Evolutionary conservation across 1,284 basidiomycete genomes (phyloP).

Genomic region (Butyriboletus appendiculatus): DNA sequence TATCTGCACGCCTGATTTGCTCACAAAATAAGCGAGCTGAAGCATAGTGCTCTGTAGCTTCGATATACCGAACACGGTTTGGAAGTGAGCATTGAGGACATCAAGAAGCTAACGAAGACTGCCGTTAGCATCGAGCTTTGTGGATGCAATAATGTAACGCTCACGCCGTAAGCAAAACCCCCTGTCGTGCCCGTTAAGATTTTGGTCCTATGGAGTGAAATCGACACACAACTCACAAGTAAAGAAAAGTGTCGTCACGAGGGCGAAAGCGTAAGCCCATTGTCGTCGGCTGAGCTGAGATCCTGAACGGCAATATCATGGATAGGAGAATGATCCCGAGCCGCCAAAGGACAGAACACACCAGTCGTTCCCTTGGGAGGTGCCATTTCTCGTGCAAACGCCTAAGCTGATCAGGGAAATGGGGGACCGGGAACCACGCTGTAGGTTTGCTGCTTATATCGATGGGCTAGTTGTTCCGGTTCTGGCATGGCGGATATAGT

Average conservation of each 20-base stretch:
- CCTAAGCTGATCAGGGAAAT: neutral
- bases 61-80: slow-evolving; percentile 67
- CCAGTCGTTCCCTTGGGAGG: slow-evolving; percentile 40
- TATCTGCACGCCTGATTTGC: slow-evolving; percentile 12
- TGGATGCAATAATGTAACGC: slow-evolving; percentile 14
- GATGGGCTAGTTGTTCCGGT: neutral
- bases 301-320: slow-evolving; percentile 33
- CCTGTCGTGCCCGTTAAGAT: slow-evolving; percentile 32
- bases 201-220: neutral
- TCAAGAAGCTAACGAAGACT: slow-evolving; percentile 63
- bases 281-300: slow-evolving; percentile 46
- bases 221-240: slow-evolving; percentile 54
- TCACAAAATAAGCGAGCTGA: slow-evolving; percentile 82
- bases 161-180: slow-evolving; percentile 76
- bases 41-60: slow-evolving; percentile 82
- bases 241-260: slow-evolving; percentile 82
- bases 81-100: slow-evolving; percentile 84
- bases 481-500: slow-evolving; percentile 7
- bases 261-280: slow-evolving; percentile 62
- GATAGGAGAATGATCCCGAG: neutral
- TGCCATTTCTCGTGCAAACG: slow-evolving; percentile 22
- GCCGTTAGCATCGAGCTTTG: neutral
- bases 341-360: slow-evolving; percentile 20
- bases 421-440: slow-evolving; percentile 5
- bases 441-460: slow-evolving; percentile 22